phyloP scores from a whole-genome alignment of 139 green algal species.

The Auxenochlorella pyrenoidosa region DNA sequence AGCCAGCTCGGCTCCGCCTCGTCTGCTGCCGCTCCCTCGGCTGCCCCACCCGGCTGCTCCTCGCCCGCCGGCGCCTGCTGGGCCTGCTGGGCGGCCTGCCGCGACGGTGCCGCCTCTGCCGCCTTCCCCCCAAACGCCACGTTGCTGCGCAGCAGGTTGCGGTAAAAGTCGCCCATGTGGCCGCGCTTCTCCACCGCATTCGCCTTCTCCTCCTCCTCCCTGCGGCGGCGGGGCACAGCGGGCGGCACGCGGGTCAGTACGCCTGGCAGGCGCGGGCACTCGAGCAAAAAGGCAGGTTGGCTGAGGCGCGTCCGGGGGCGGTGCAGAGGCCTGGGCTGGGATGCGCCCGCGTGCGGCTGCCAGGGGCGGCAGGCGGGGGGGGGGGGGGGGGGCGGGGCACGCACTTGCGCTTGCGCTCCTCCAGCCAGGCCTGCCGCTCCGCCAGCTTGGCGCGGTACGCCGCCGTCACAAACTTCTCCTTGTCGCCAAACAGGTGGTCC shows the following conservation, averaged over 20 bases:
- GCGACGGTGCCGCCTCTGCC: not conserved
- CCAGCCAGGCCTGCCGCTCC: conserved; percentile 84
- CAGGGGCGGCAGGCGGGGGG: too few species aligned
- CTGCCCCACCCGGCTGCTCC: conserved; percentile 33
- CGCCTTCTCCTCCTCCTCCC: conserved; percentile 72
- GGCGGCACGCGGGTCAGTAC: not conserved
- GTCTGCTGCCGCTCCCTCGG: conserved; percentile 22
- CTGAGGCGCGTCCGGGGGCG: not conserved
- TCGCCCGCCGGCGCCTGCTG: not conserved
- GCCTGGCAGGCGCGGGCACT: not conserved
- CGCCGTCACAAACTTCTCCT: conserved; percentile 95
- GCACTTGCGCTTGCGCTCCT: conserved; percentile 64
- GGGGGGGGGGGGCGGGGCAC: not conserved
- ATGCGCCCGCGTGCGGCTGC: too few species aligned
- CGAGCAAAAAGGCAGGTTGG: not conserved
- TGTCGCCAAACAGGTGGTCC: conserved; percentile 91
- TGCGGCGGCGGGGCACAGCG: conserved; percentile 13
- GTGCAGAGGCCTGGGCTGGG: too few species aligned
- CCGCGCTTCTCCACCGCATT: conserved; percentile 76
- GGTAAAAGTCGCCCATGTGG: conserved; percentile 94
- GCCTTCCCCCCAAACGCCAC: conserved; percentile 67
- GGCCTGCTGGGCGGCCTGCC: too few species aligned
- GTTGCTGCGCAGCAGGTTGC: conserved; percentile 86
- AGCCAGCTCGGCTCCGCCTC: not conserved
- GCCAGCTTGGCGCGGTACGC: conserved; percentile 96